phyloP scores from a whole-genome alignment of 2,329 filamentous ascomycete genomes.

The Aureobasidium sp. region DNA sequence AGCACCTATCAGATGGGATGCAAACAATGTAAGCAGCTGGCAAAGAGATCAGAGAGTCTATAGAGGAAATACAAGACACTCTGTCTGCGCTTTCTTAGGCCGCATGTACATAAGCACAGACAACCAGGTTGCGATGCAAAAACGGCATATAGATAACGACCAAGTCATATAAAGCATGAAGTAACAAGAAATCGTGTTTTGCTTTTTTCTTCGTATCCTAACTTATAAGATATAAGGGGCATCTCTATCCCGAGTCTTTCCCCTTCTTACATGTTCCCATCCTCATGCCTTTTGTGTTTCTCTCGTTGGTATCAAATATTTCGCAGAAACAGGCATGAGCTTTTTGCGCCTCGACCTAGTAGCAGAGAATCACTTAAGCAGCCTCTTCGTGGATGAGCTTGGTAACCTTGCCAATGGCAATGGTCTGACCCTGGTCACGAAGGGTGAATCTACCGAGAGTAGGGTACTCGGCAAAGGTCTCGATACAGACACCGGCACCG shows the following conservation, averaged over 20 bases:
- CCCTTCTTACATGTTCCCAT: background rate
- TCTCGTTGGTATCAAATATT: background rate
- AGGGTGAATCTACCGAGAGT: conserved; percentile 89
- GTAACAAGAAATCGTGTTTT: background rate
- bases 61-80: no score
- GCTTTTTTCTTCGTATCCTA: background rate
- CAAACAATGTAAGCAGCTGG: no score
- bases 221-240: background rate
- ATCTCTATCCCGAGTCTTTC: background rate
- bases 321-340: background rate
- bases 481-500: conserved; percentile 74
- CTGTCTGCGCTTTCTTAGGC: no score
- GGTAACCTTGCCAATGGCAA: conserved; percentile 98
- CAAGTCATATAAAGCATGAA: no score
- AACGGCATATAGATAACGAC: no score
- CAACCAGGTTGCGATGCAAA: no score
- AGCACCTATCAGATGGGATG: no score
- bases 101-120: no score
- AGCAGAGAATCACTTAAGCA: background rate
- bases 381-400: conserved; percentile 59
- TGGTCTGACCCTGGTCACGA: conserved; percentile 77
- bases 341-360: background rate
- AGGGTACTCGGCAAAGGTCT: conserved; percentile 91
- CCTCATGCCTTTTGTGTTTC: background rate
- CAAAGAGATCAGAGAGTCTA: no score